These are phyloP conservation scores for Ramichloridium luteum DNA, from an alignment of 2,329 filamentous ascomycete genomes.

Conservation along the genomic window DNA sequence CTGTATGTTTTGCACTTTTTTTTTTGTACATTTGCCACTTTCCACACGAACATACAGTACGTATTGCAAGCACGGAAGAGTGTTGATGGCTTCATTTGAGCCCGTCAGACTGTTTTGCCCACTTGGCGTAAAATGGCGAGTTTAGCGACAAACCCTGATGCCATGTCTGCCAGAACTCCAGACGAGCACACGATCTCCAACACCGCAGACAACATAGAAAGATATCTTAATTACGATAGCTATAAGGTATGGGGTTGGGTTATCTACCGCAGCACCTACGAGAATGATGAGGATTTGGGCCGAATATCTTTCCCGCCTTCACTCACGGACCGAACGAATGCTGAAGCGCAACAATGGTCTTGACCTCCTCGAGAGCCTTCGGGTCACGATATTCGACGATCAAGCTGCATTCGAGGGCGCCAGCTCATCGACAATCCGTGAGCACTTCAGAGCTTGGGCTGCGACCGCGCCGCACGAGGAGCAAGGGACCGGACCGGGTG, in stretches of 20 bases:
- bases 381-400: constrained; percentile 9
- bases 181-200: no score
- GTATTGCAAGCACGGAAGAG: no score
- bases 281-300: constrained; percentile 9
- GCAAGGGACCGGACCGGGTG: constrained; percentile 5
- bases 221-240: constrained; percentile 9
- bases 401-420: constrained; percentile 5
- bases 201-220: constrained; percentile 11
- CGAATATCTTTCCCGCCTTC: constrained; percentile 7
- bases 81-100: no score
- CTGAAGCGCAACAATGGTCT: constrained; percentile 5
- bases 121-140: no score
- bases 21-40: no score
- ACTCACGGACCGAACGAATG: constrained; percentile 2
- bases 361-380: constrained; percentile 7
- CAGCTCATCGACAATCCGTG: constrained; percentile 4
- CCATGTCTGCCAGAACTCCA: no score
- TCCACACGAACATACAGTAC: no score
- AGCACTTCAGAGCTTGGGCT: constrained; percentile 9
- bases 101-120: no score
- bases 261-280: constrained; percentile 13
- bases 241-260: constrained; percentile 12
- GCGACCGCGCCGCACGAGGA: constrained; percentile 5
- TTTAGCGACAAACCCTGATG: no score
- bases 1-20: no score